These are phyloP conservation scores for Alternaria solani DNA, from an alignment of 2,329 filamentous ascomycete species.

Conservation along the genomic window DNA sequence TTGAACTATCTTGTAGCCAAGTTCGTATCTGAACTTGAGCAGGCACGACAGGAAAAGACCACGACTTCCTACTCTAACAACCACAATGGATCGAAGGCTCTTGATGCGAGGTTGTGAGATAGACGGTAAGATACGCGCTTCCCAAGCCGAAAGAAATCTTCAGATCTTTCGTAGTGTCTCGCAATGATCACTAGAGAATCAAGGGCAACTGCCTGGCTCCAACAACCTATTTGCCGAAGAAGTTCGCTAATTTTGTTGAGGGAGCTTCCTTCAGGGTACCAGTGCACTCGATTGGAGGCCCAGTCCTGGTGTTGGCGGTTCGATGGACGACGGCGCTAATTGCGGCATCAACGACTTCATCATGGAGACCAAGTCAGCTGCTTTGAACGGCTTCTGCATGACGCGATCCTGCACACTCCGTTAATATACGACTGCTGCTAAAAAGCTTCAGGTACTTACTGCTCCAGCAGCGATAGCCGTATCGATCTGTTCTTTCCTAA, in stretches of 20 bases:
- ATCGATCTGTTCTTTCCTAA: conserved; percentile 47
- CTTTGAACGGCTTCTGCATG: conserved; percentile 50
- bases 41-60: neutral
- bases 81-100: neutral
- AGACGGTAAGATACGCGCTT: neutral
- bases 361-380: conserved; percentile 44
- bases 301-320: conserved; percentile 27
- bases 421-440: neutral
- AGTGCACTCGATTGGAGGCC: conserved; percentile 18
- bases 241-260: neutral
- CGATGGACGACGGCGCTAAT: conserved; percentile 23
- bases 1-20: neutral
- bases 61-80: neutral
- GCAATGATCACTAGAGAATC: neutral
- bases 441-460: conserved; percentile 22
- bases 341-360: conserved; percentile 45
- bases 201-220: neutral
- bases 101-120: neutral
- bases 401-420: conserved; percentile 38
- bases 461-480: conserved; percentile 46
- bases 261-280: conserved; percentile 20
- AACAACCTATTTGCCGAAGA: neutral
- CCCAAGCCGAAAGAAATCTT: neutral
- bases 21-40: neutral
- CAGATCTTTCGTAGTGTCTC: neutral